These are phyloP conservation scores for Crepidotus sp. DNA, from an alignment of 1,284 basidiomycete species.

Conservation along the genomic window DNA sequence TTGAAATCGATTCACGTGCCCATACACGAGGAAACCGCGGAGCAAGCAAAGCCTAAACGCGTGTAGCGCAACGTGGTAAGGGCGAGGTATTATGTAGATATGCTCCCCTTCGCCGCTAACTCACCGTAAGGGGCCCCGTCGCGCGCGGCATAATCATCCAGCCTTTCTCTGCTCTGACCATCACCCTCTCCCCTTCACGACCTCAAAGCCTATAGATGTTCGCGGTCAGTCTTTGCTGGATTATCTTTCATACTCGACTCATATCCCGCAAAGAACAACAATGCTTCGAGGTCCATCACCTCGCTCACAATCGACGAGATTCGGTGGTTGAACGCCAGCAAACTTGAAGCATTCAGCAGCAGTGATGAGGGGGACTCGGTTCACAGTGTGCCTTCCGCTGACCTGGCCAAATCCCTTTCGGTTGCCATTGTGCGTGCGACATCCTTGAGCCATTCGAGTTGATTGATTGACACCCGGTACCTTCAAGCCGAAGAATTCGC, in stretches of 20 bases:
- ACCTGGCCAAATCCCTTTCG: slow-evolving; percentile 15
- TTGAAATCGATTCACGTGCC: slow-evolving; percentile 8
- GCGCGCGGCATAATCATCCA: slow-evolving; percentile 15
- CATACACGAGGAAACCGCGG: slow-evolving; percentile 14
- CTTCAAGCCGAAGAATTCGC: slow-evolving; percentile 16
- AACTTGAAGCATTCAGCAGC: slow-evolving; percentile 18
- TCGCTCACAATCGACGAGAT: slow-evolving; percentile 36
- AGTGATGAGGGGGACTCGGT: slow-evolving; percentile 20
- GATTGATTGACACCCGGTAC: neutral
- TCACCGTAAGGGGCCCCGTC: slow-evolving; percentile 14
- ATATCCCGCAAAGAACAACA: slow-evolving; percentile 22
- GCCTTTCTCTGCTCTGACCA: slow-evolving; percentile 20
- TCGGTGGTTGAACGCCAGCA: slow-evolving; percentile 36
- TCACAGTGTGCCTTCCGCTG: slow-evolving; percentile 18
- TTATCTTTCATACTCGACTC: slow-evolving; percentile 16
- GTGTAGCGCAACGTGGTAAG: slow-evolving; percentile 25
- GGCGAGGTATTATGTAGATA: slow-evolving; percentile 33
- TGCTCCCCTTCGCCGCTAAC: slow-evolving; percentile 20
- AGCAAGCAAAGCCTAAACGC: slow-evolving; percentile 10
- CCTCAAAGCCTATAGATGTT: slow-evolving; percentile 21
- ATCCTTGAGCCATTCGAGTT: neutral
- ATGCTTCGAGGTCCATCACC: slow-evolving; percentile 21
- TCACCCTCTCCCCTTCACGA: slow-evolving; percentile 17
- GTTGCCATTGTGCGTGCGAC: slow-evolving; percentile 9
- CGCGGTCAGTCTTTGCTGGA: slow-evolving; percentile 21